Base-by-base conservation (phyloP, 1,284 basidiomycete species). In the Bondarzewia mesenterica region DNA sequence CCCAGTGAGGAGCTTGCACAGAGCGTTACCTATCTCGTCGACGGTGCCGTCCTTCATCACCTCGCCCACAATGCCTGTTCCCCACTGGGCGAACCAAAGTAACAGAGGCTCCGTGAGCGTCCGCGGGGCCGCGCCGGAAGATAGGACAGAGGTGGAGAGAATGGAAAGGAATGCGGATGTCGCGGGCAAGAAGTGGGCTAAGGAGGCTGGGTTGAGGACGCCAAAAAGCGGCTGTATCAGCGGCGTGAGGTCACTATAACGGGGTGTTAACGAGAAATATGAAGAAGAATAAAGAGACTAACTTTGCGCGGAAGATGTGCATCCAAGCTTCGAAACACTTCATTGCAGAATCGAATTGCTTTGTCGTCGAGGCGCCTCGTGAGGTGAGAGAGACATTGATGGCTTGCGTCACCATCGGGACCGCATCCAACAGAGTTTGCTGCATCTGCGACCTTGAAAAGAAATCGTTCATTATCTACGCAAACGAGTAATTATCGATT, bases 311-410 rank as follows among this genome's bases (percentile, higher is more conserved):
- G 14, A 93, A 66, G 41, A 78, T 73, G 2, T 72, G 65, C 57
- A 92, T 78, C 92, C 91, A 94, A 3, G 85, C 81, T 61, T 89
- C 82, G 0, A 93, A 69, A 60, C 89, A 92, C 54, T 77, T 80
- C 50, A 92, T 72, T 0, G 87, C 87, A 0, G 88, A 79, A 21
- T 75, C 72, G 2, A 86, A 70, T 47, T 90, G 43, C 53, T 54
- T 26, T 43, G 62, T 46, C 15, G 64, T 55, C 42, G 59, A 23
- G 38, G 63, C 36, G 29, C 54, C 4, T 67, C 66, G 43, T 85
- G 73, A 8, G 75, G 74, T 4, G 72, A 64, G 38, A 40, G n/a
- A 12, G 16, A 10, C 16, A 16, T 71, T 73, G 42, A 92, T 75
- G 3, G 82, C 81, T 51, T 78, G 77, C 7, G 84, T 71, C 10